Conservation (phyloP, 129 eudicot genomes). For the Saussurea involucrata region DNA sequence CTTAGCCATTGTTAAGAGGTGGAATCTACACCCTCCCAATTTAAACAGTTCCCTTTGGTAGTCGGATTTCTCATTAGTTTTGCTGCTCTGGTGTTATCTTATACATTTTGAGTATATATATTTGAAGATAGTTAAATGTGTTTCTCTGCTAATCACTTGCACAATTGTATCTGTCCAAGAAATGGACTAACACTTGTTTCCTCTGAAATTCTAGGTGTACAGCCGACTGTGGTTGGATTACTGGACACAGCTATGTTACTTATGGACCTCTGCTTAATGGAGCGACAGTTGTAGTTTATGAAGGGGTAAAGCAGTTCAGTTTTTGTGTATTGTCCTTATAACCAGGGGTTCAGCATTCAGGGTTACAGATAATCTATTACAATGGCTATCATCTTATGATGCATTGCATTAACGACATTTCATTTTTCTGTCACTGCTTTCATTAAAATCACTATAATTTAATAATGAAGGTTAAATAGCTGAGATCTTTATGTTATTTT, state of each 20-base stretch:
- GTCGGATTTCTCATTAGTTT: not conserved
- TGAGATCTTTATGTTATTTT: not conserved
- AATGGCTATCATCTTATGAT: not conserved
- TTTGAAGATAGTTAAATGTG: not conserved
- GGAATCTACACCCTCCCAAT: not conserved
- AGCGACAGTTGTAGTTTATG: slow-evolving; percentile 77
- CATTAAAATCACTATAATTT: not conserved
- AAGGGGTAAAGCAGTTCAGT: slow-evolving; percentile 69
- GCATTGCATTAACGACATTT: not conserved
- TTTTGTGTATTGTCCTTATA: not conserved
- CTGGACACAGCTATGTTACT: slow-evolving; percentile 99
- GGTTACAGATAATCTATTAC: not conserved
- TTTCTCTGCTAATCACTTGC: not conserved
- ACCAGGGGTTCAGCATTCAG: not conserved
- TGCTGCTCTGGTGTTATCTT: not conserved
- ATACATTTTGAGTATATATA: not conserved
- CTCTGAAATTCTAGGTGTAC: slow-evolving; percentile 64
- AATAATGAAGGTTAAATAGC: not conserved
- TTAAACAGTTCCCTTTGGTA: not conserved
- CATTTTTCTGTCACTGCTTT: slow-evolving; percentile 8
- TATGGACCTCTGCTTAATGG: slow-evolving; percentile 98
- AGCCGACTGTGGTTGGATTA: slow-evolving; percentile 99
- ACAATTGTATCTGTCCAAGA: not conserved
- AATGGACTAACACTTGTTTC: slow-evolving; percentile 5
- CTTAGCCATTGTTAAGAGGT: not conserved